phyloP scores from a whole-genome alignment of 371 early-diverging fungal species.

The Dentiscutata heterogama region DNA sequence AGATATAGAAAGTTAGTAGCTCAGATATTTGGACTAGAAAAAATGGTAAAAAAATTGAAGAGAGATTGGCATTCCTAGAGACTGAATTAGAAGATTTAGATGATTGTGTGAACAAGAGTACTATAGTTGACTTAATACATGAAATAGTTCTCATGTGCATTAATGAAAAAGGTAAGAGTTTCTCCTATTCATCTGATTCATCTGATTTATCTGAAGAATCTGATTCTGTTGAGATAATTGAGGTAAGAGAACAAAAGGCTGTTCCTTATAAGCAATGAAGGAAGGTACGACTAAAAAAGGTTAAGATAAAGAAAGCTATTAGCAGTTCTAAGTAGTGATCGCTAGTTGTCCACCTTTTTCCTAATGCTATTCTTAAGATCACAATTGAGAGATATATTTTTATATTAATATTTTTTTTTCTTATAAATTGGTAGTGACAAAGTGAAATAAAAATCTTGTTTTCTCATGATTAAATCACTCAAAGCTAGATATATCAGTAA shows the following conservation, averaged over 20 bases:
- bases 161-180: slow-evolving; percentile 20
- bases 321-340: not conserved
- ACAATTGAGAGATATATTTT: too few species aligned
- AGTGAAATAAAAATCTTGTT: too few species aligned
- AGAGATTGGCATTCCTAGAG: too few species aligned
- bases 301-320: slow-evolving; percentile 3
- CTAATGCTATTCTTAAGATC: too few species aligned
- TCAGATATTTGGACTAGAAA: too few species aligned
- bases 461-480: too few species aligned
- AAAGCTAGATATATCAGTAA: too few species aligned
- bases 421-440: too few species aligned
- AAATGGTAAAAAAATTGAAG: too few species aligned
- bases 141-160: not conserved
- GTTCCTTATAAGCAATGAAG: slow-evolving; percentile 17
- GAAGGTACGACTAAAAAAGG: not conserved
- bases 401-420: too few species aligned
- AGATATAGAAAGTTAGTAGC: too few species aligned
- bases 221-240: slow-evolving; percentile 12
- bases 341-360: too few species aligned
- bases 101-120: not conserved
- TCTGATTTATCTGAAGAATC: slow-evolving; percentile 18
- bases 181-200: not conserved
- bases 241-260: slow-evolving; percentile 20
- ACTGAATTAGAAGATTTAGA: not conserved
- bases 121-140: slow-evolving; percentile 19